These are phyloP conservation scores for Erythrobasidium hasegawianum DNA, from an alignment of 1,284 basidiomycete species.

Conservation along the genomic window DNA sequence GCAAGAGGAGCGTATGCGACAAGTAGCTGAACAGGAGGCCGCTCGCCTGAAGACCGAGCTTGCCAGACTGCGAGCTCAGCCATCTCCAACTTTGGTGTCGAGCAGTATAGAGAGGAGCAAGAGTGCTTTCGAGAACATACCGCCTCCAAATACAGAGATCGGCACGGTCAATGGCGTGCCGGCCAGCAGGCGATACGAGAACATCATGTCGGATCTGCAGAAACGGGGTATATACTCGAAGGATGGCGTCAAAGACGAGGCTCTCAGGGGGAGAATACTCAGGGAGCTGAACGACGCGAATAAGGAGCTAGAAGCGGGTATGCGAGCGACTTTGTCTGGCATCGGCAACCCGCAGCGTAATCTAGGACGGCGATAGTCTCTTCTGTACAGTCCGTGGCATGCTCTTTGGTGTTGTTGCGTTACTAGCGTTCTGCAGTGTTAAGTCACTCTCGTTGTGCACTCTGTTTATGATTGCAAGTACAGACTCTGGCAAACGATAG, in stretches of 20 bases:
- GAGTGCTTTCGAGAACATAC: conserved; percentile 32
- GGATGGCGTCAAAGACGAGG: conserved; percentile 25
- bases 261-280: conserved; percentile 15
- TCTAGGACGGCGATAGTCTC: background rate
- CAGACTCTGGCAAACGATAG: too few species aligned
- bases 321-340: conserved; percentile 26
- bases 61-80: conserved; percentile 21
- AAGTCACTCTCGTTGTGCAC: too few species aligned
- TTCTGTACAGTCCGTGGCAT: too few species aligned
- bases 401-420: too few species aligned
- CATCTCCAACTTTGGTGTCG: conserved; percentile 1
- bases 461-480: too few species aligned
- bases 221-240: conserved; percentile 22
- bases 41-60: conserved; percentile 21
- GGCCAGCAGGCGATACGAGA: conserved; percentile 4
- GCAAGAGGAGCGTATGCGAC: conserved; percentile 61
- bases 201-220: conserved; percentile 23
- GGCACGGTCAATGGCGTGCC: conserved; percentile 17
- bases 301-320: conserved; percentile 19
- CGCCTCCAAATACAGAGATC: conserved; percentile 13
- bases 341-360: background rate
- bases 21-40: conserved; percentile 56
- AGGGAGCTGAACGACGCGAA: conserved; percentile 25
- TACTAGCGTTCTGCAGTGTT: too few species aligned
- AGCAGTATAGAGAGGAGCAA: conserved; percentile 30